Base-by-base conservation (phyloP, 148 eudicot genomes). In the Beta vulgaris region DNA sequence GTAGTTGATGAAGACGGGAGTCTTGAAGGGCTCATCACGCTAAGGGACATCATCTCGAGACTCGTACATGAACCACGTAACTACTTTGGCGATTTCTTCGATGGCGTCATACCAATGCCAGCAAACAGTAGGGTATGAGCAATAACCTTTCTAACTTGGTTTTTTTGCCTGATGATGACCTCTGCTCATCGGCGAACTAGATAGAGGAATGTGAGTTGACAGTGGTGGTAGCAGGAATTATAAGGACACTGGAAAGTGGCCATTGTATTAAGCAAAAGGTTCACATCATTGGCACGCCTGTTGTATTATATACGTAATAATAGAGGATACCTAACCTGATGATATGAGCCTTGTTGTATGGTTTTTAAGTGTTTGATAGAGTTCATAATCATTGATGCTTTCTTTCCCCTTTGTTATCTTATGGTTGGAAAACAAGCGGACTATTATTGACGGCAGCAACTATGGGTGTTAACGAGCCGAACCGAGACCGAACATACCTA, bases 81-180 rank as follows among this genome's bases (percentile, higher is more conserved):
- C 64, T 94, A 94, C 82, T 91, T 94, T 74, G 98, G 98, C 1
- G 98, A 94, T 69, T 94, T 94, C 93, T 94, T 94, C 9, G 91
- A 94, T 51, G 98, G 98, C 0, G 89, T 88, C 18, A 65, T 91
- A 82, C 93, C 97, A 63, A 77, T 86, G 78, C 97, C 97, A 28
- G 64, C 85, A 25, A 88, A 81, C 73, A 82, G 89, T 79, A 82
- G 97, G 80, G 97, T 91, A 66, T 91, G 73, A 85, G 51, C 58
- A 15, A 68, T 34, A 60, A 21, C 11, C 62, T 3, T 49, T 15
- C 35, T 18, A 63, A 32, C 48, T 40, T 32, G 25, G 63, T 65
- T 13, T 51, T 25, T 32, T 31, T 39, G 57, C 44, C 26, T 66
- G 55, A n/a, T 65, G 9, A 66, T 60, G 70, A 68, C 8, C 68